Evolutionary conservation across 768 basidiomycete genomes (phyloP).

Genomic region (Tricholoma hemisulphureum): DNA sequence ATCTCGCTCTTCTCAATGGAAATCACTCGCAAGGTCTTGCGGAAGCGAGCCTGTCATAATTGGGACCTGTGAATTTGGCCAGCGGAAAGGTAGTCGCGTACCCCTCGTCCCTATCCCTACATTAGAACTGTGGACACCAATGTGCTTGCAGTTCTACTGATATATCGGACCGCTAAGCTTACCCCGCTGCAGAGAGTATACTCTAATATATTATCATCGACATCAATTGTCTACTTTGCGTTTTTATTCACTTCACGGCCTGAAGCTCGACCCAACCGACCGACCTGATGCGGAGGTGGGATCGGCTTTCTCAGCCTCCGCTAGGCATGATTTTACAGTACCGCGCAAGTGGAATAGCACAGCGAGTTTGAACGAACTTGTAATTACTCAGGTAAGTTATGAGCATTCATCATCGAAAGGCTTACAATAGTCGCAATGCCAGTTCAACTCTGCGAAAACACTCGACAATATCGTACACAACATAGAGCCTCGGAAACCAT

Average conservation of each 20-base stretch:
- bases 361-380: constrained; percentile 32
- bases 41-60: constrained; percentile 34
- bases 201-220: constrained; percentile 50
- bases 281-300: constrained; percentile 10
- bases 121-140: constrained; percentile 8
- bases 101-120: constrained; percentile 5
- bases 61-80: constrained; percentile 30
- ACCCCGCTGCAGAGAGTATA: constrained; percentile 18
- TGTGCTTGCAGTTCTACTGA: constrained; percentile 6
- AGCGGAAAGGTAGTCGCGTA: background rate
- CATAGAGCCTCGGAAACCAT: background rate
- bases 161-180: constrained; percentile 4
- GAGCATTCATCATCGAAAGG: background rate
- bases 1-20: constrained; percentile 27
- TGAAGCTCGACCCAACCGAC: constrained; percentile 24
- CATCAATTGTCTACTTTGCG: constrained; percentile 56
- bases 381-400: constrained; percentile 42
- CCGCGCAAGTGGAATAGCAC: constrained; percentile 10
- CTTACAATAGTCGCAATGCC: background rate
- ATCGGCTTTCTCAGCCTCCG: constrained; percentile 26
- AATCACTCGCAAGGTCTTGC: constrained; percentile 22
- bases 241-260: constrained; percentile 56
- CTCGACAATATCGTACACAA: constrained; percentile 9
- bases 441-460: constrained; percentile 46
- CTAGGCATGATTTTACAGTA: constrained; percentile 41